These are phyloP conservation scores for Leucaena leucocephala DNA, from an alignment of 306 rosid genomes.

Conservation along the genomic window DNA sequence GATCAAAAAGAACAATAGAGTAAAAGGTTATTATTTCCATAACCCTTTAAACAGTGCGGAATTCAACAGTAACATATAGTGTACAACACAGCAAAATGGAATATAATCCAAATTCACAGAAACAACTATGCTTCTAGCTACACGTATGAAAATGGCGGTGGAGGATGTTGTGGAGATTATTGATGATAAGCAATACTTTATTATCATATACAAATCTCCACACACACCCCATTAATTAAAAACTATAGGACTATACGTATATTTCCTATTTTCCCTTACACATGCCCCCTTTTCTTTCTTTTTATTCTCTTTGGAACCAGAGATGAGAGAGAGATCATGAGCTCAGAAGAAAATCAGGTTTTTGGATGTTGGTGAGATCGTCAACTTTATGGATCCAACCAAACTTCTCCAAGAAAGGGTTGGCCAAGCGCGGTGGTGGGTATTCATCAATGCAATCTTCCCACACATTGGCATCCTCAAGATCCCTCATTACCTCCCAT, in stretches of 20 bases:
- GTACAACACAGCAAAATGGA: constrained; percentile 32
- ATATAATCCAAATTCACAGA: constrained; percentile 8
- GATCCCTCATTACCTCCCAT: constrained; percentile 79
- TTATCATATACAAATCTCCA: neutral
- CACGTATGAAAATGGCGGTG: neutral
- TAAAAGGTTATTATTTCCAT: neutral
- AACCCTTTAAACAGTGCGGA: neutral
- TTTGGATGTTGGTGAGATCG: constrained; percentile 54
- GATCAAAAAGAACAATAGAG: neutral
- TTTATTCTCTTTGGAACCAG: neutral
- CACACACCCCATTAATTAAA: too few relatives aligned
- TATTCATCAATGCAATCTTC: constrained; percentile 63
- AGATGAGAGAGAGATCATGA: neutral
- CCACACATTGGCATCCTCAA: constrained; percentile 71
- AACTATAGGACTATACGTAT: too few relatives aligned
- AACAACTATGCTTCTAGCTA: constrained; percentile 13
- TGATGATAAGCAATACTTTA: neutral
- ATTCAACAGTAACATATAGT: constrained; percentile 17
- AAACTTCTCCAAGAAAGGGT: constrained; percentile 81
- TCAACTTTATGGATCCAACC: constrained; percentile 75
- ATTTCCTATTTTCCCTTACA: neutral
- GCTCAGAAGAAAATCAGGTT: constrained; percentile 28
- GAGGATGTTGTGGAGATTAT: neutral
- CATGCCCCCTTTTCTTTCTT: neutral
- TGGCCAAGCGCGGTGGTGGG: constrained; percentile 69